phyloP scores from a whole-genome alignment of 768 basidiomycete genomes.

The Mycena maculata region DNA sequence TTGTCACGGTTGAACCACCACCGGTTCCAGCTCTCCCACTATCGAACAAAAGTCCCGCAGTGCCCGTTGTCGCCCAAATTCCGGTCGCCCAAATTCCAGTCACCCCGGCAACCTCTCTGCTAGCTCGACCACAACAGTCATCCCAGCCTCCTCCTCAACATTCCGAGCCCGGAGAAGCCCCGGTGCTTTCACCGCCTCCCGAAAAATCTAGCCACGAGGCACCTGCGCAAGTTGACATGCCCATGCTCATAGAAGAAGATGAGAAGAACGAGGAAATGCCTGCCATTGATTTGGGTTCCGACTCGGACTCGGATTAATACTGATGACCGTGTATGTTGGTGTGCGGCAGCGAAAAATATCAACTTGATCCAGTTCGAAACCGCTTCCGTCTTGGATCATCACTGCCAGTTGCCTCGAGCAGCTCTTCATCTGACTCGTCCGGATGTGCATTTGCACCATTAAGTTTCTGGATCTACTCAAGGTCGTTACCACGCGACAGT shows the following conservation, averaged over 20 bases:
- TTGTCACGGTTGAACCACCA: slow-evolving; percentile 22
- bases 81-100: too few relatives aligned
- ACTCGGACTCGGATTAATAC: slow-evolving; percentile 70
- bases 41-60: background rate
- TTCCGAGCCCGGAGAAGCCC: background rate
- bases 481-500: background rate
- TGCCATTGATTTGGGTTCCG: slow-evolving; percentile 80
- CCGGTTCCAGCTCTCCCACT: background rate
- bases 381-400: slow-evolving; percentile 41
- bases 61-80: background rate
- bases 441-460: slow-evolving; percentile 19
- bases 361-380: slow-evolving; percentile 29
- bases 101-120: background rate
- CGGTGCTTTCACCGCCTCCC: background rate
- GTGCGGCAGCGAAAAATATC: slow-evolving; percentile 18
- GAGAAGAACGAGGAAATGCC: slow-evolving; percentile 85
- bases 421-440: slow-evolving; percentile 50
- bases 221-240: background rate
- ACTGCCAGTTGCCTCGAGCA: slow-evolving; percentile 31
- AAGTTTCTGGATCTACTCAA: slow-evolving; percentile 26
- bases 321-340: too few relatives aligned
- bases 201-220: background rate
- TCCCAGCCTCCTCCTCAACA: background rate
- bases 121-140: background rate
- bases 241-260: slow-evolving; percentile 43